Base-by-base conservation (phyloP, 495 filamentous ascomycete species). In the Aspergillus affinis region DNA sequence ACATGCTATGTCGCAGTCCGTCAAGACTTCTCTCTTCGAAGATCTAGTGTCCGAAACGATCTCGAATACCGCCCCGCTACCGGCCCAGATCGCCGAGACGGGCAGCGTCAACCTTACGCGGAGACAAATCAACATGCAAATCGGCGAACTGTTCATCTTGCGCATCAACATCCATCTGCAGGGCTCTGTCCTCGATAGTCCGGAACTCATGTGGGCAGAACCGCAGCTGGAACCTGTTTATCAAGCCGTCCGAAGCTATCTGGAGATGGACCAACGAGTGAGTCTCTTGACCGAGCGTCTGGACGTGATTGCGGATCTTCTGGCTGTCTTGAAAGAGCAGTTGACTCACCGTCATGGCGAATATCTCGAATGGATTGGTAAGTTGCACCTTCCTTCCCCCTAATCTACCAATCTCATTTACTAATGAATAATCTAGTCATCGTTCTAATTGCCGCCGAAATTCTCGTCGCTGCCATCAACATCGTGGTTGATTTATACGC, bases 201-300 rank as follows among this genome's bases (percentile, higher is more conserved):
- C 94, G 2, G 94, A 98, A 72, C 82, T 98, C 20, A 97, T 98
- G 84, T 98, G 94, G 94, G 90, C 92, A 46, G 94, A 98, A 74
- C 94, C 94, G 15, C 92, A 96, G 69, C 81, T 98, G 18, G 94
- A 98, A 64, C 94, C 94, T 32, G 85, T 98, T 19, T 98, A 98
- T 69, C 88, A 92, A 67, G 94, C 94, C 46, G 93, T 97, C 47
- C 83, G 95, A 48, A 93, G 87, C 65, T 98, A 98, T 67, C 81
- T 98, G 23, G 94, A 98, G 77, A 98, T 98, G 88, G 93, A 97
- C 73, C 94, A 98, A 75, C 77, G 94, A 50, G 93, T 97, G n/a
- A 82, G 85, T 36, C 75, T 98, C 59, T 76, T 98, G 63, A 97
- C 91, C 21, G 93, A 98, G 69, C 79, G 94, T 57, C 72, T 98